Base-by-base conservation (phyloP, 176 grass and related monocot species). In the Oropetium thomaeum region DNA sequence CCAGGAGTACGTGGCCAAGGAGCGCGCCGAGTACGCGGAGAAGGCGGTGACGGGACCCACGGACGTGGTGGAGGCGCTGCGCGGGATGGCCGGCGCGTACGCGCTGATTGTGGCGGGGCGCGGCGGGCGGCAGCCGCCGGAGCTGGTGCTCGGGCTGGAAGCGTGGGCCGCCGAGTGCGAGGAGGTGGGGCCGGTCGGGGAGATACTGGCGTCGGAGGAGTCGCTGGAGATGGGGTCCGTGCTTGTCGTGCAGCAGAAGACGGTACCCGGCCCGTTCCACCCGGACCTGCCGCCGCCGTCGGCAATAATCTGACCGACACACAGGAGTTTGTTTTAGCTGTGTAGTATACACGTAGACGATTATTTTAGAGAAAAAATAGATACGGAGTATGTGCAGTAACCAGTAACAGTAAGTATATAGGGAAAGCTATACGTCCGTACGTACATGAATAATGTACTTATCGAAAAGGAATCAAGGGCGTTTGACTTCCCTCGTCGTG, bases 181-280 rank as follows among this genome's bases (percentile, higher is more conserved):
- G 4, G 71, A 86, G 45, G 23, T 86, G 37, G 84, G 84, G 28
- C 78, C 78, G 5, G 29, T 81, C 7, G 84, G 78, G 15, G 84
- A 86, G 45, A 63, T 86, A 47, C 84, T 86, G n/a, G 57, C 78
- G 35, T 81, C 84, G 5, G 19, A 71, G 17, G 65, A 58, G 35
- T 86, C 71, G 5, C 44, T 77, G 45, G 78, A 86, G 43, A 81
- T 76, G 78, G 84, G 84, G 1, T 81, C 78, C n/a, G 78, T 81
- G 34, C 31, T 86, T 20, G 55, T 86, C 28, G 22, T 86, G 11
- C 84, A 76, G 45, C 84, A 86, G 78, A 81, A 77, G 64, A 37
- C 38, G n/a, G 35, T 16, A 34, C 63, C 62, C n/a, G n/a, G n/a
- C 4, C 52, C 62, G 17, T 51, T 42, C 17, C 68, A 59, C 9